These are phyloP conservation scores for Chlamydomonas reinhardtii DNA, from an alignment of 163 green algal species.

Conservation along the genomic window DNA sequence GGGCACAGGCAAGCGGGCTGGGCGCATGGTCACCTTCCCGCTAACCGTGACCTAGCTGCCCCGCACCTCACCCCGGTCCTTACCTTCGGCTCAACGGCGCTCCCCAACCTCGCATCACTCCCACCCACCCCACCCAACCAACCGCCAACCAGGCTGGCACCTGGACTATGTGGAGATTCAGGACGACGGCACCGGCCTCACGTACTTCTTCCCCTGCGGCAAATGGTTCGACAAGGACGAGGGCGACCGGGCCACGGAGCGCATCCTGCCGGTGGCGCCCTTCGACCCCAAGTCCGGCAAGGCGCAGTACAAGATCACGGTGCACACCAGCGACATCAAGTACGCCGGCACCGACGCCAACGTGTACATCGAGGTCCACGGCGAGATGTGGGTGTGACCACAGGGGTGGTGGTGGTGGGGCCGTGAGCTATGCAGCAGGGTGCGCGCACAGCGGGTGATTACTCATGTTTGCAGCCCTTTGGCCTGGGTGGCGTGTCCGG, in stretches of 20 bases:
- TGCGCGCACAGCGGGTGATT: background rate
- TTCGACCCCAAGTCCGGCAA: conserved; percentile 49
- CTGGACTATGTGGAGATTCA: conserved; percentile 69
- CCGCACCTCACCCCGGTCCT: too few species aligned
- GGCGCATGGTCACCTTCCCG: too few species aligned
- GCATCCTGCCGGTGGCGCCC: conserved; percentile 52
- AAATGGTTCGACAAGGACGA: conserved; percentile 72
- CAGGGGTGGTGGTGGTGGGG: too few species aligned
- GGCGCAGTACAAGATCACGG: conserved; percentile 64
- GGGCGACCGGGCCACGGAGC: conserved; percentile 53
- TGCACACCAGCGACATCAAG: conserved; percentile 68
- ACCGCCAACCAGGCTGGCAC: conserved; percentile 65
- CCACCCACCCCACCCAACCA: background rate
- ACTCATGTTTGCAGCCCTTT: too few species aligned
- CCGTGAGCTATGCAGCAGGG: background rate
- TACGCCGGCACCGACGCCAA: conserved; percentile 75
- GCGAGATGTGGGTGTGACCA: conserved; percentile 51
- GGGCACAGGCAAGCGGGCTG: too few species aligned
- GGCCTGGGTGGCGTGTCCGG: too few species aligned
- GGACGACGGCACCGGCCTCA: conserved; percentile 54
- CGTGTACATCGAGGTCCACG: conserved; percentile 70
- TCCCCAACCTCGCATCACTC: too few species aligned
- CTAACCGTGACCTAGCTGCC: too few species aligned
- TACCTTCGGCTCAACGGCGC: too few species aligned
- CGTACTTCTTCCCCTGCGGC: conserved; percentile 69